phyloP scores from a whole-genome alignment of 2,329 filamentous ascomycete species.

The Decorospora gaudefroyi region DNA sequence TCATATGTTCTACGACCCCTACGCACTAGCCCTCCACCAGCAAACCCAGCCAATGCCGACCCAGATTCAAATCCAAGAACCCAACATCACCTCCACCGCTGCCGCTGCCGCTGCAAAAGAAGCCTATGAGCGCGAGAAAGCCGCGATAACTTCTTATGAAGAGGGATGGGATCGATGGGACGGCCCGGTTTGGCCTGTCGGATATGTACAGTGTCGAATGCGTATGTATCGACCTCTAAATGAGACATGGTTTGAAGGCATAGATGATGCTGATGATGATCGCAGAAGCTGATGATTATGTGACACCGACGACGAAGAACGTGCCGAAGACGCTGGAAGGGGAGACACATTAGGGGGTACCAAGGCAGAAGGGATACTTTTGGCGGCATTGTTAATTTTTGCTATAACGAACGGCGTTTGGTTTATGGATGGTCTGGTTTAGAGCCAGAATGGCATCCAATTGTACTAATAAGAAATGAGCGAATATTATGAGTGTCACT shows the following conservation, averaged over 20 bases:
- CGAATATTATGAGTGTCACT: too few relatives aligned
- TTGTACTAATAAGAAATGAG: too few relatives aligned
- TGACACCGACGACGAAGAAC: not conserved
- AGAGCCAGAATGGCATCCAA: too few relatives aligned
- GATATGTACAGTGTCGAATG: slow-evolving; percentile 31
- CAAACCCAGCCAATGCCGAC: too few relatives aligned
- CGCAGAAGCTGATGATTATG: slow-evolving; percentile 4
- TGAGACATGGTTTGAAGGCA: too few relatives aligned
- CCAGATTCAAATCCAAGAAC: not conserved
- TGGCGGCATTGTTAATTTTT: too few relatives aligned
- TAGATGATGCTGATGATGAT: not conserved
- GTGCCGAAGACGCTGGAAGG: not conserved
- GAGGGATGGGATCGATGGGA: slow-evolving; percentile 36
- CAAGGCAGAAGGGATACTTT: too few relatives aligned
- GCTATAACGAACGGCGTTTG: too few relatives aligned
- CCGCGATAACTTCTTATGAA: slow-evolving; percentile 32
- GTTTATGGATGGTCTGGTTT: too few relatives aligned
- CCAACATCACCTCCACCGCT: slow-evolving; percentile 5
- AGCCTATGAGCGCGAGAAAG: slow-evolving; percentile 31
- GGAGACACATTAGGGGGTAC: not conserved
- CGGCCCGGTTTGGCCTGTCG: slow-evolving; percentile 30
- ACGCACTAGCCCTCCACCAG: not conserved
- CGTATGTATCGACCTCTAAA: slow-evolving; percentile 13
- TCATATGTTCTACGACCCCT: slow-evolving; percentile 1
- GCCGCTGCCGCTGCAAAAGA: slow-evolving; percentile 18